Evolutionary conservation across 345 rosid genomes (phyloP).

Genomic region (Salix exigua): DNA sequence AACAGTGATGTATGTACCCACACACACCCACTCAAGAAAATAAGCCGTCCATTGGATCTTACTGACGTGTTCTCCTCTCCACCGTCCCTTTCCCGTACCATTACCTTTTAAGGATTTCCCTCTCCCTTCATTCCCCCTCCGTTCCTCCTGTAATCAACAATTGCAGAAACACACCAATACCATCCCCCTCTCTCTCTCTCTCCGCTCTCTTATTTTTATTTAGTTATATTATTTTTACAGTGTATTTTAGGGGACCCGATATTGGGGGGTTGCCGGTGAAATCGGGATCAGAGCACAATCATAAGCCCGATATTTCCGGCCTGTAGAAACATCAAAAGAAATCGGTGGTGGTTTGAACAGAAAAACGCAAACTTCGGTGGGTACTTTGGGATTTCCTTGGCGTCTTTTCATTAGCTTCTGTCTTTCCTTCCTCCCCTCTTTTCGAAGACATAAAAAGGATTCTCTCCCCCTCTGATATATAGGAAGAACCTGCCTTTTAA

Average conservation of each 20-base stretch:
- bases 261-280: neutral
- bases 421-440: neutral
- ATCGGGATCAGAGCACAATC: neutral
- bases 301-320: neutral
- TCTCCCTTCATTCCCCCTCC: neutral
- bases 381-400: neutral
- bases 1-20: no score
- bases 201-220: no score
- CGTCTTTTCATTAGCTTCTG: neutral
- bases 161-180: neutral
- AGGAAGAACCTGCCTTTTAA: neutral
- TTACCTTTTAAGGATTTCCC: neutral
- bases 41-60: neutral
- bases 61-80: neutral
- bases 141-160: neutral
- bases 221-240: neutral
- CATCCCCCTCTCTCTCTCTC: no score
- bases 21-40: no score
- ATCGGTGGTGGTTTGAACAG: neutral
- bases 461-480: neutral
- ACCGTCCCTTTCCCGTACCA: neutral
- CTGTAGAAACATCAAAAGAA: neutral
- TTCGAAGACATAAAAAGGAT: neutral
- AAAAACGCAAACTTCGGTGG: neutral
- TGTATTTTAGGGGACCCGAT: neutral